Percentiles rank a stretch among this genome's conserved stretches.
Conservation (phyloP, 352 stramenopile genomes). For the Phytopythium cucurbitacearum region DNA sequence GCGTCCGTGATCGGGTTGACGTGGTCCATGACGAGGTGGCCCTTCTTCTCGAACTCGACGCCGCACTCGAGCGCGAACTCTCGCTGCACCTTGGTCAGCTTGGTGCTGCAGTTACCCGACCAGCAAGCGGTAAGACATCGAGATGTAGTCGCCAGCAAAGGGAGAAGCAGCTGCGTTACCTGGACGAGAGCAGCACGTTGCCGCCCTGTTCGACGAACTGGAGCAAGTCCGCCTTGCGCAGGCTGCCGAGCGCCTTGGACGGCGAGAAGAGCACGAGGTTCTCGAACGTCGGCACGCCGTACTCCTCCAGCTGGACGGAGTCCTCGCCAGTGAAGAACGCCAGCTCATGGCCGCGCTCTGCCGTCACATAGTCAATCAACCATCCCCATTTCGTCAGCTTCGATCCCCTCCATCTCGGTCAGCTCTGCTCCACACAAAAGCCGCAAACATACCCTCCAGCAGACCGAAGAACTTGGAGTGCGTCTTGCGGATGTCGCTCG, state of each 20-base stretch:
- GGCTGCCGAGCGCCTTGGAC: conserved; percentile 64
- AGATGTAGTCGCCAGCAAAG: not conserved
- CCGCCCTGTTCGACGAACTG: conserved; percentile 85
- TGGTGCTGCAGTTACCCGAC: conserved; percentile 22
- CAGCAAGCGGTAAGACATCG: not conserved
- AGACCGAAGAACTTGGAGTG: conserved; percentile 77
- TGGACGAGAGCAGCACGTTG: conserved; percentile 75
- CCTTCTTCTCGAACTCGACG: conserved; percentile 88
- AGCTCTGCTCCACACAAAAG: not conserved
- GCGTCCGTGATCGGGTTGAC: conserved; percentile 53
- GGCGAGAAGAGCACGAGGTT: conserved; percentile 89
- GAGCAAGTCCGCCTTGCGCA: conserved; percentile 68
- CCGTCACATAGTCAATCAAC: not conserved
- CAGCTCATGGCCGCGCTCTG: conserved; percentile 63
- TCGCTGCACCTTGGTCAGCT: conserved; percentile 77
- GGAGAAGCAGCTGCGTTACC: conserved; percentile 8
- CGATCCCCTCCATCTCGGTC: not conserved
- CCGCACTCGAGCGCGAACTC: conserved; percentile 86
- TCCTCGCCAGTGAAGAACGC: conserved; percentile 54
- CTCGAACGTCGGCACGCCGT: conserved; percentile 85
- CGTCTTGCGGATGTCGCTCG: conserved; percentile 45
- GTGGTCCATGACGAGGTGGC: conserved; percentile 86
- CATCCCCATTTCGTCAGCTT: too few relatives aligned
- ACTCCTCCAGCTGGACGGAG: conserved; percentile 64
- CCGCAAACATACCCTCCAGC: conserved; percentile 36